These are phyloP conservation scores for Dictyostelium brefeldianum DNA, from an alignment of 78 protist genomes.

Conservation along the genomic window DNA sequence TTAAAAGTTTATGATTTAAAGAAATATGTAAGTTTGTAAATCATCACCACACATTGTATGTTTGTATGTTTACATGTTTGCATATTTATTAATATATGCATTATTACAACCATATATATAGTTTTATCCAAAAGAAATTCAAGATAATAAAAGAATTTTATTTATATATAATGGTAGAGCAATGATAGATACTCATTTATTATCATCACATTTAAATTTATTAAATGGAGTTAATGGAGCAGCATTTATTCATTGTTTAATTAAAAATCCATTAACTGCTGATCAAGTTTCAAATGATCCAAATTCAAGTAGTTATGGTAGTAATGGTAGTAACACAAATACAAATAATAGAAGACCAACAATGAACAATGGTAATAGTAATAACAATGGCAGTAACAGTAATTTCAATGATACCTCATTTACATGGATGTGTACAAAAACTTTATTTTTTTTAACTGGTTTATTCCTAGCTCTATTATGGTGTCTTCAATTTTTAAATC, in stretches of 20 bases:
- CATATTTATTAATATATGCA: too few species aligned
- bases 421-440: constrained; percentile 55
- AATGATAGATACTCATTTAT: constrained; percentile 33
- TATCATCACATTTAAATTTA: not conserved
- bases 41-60: too few species aligned
- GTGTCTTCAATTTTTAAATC: constrained; percentile 45
- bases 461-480: constrained; percentile 27
- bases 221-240: not conserved
- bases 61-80: too few species aligned
- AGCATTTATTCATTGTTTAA: constrained; percentile 30
- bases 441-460: constrained; percentile 54
- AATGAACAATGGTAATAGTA: not conserved
- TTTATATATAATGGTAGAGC: constrained; percentile 68
- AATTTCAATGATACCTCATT: not conserved
- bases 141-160: constrained; percentile 21
- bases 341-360: too few species aligned
- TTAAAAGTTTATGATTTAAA: constrained; percentile 44
- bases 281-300: constrained; percentile 52
- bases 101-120: not conserved
- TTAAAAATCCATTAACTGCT: constrained; percentile 30
- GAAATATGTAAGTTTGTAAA: constrained; percentile 45
- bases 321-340: not conserved
- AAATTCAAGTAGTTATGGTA: not conserved
- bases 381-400: not conserved
- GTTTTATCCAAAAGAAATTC: constrained; percentile 51